A percentile compares a stretch with the other conserved stretches of the same genome.
phyloP scores from a whole-genome alignment of 2,329 filamentous ascomycete species.

The Aureobasidium sp. region DNA sequence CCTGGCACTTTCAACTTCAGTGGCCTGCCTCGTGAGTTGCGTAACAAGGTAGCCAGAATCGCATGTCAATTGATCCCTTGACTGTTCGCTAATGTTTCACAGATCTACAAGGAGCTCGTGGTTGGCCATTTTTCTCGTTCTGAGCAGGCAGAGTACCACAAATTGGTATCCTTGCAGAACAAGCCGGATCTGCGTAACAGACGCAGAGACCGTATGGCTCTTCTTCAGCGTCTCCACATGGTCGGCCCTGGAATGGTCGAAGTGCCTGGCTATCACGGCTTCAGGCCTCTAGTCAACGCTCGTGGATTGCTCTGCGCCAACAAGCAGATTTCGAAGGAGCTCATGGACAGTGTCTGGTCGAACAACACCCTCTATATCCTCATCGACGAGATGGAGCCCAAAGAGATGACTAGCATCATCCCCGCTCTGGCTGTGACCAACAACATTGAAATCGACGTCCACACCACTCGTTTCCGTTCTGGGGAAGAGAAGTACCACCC shows the following conservation, averaged over 20 bases:
- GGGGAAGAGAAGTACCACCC: neutral
- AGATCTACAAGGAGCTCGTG: neutral
- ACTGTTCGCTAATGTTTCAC: neutral
- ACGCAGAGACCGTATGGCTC: neutral
- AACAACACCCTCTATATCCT: neutral
- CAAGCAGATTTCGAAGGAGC: constrained; percentile 1
- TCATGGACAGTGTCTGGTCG: neutral
- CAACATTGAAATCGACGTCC: neutral
- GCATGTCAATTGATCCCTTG: neutral
- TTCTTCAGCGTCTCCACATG: neutral
- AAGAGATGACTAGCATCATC: neutral
- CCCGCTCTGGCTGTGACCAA: neutral
- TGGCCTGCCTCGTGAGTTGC: neutral
- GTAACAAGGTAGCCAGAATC: neutral
- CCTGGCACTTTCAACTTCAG: neutral
- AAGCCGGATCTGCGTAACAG: neutral
- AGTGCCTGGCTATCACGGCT: too few species aligned
- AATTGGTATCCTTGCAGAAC: neutral
- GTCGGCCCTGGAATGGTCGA: neutral
- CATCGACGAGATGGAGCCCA: neutral
- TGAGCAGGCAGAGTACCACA: neutral
- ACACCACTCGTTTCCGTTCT: neutral
- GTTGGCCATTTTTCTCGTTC: neutral
- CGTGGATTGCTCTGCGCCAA: neutral
- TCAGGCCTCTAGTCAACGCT: neutral